Percentiles rank a stretch among this genome's conserved stretches.
phyloP scores from a whole-genome alignment of 306 rosid species.

The Rosa lucieae region DNA sequence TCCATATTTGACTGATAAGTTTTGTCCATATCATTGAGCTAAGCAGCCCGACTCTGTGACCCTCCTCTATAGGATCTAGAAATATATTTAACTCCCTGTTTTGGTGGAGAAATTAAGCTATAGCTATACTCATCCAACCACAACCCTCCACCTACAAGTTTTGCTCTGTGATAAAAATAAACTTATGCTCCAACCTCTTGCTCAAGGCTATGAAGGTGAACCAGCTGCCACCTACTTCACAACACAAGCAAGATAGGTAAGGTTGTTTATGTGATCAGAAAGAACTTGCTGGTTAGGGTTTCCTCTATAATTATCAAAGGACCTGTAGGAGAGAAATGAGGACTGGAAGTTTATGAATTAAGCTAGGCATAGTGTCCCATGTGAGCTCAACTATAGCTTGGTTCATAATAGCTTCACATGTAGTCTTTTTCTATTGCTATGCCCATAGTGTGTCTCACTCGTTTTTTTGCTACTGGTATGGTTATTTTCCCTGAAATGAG shows the following conservation, averaged over 20 bases:
- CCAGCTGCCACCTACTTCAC: slow-evolving; percentile 6
- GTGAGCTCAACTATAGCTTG: not conserved
- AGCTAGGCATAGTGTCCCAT: not conserved
- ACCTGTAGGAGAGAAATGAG: slow-evolving; percentile 1
- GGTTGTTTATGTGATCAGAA: slow-evolving; percentile 1
- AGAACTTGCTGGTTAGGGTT: not conserved
- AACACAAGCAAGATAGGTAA: not conserved
- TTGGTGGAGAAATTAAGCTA: slow-evolving; percentile 5
- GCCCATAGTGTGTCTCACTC: not conserved
- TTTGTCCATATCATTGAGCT: slow-evolving; percentile 9
- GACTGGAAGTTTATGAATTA: not conserved
- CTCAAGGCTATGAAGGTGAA: slow-evolving; percentile 11
- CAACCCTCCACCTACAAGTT: not conserved
- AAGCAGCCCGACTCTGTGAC: slow-evolving; percentile 6
- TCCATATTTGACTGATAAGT: not conserved
- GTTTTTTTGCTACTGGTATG: not conserved
- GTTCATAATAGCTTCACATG: not conserved
- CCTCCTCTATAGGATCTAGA: not conserved
- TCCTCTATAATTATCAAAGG: not conserved
- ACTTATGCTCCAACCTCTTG: slow-evolving; percentile 3
- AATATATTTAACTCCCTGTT: not conserved
- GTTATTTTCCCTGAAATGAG: slow-evolving; percentile 2
- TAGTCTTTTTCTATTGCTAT: not conserved
- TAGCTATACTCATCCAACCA: not conserved
- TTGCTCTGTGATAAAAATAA: not conserved